Evolutionary conservation across 345 rosid species (phyloP), one percentile per base, ranked within the genome.

Genomic region (Hypericum androsaemum): DNA sequence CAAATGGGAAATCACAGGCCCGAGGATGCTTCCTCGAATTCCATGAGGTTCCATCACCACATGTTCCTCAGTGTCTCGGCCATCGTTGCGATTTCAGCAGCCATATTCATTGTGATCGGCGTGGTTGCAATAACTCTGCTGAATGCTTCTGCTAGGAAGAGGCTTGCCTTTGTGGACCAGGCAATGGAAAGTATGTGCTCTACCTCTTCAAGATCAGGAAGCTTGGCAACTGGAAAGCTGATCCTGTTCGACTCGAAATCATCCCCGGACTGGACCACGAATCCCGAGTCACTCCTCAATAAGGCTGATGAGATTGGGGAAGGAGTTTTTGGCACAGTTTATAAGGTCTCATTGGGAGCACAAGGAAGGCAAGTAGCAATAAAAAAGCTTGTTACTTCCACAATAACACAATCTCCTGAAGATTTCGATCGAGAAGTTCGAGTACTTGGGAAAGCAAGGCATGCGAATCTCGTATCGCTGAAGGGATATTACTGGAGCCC

Each of bases 311-410:
- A 77, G 76, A 75, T 87, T 3, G 95, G 96, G 0, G 89, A 71
- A 62, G 98, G 98, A 8, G 83, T 79, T 15, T 83, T 79, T 11
- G 98, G 98, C 57, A 83, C 95, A 0, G 86, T 84, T 46, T 92
- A 82, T 73, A 92, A 79, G 69, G 88, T 74, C 36, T 71, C 87
- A 7, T 40, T 80, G 42, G 80, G 83, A 17, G 61, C 71, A 32
- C 78, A 73, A 12, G 89, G 72, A 65, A 75, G 80, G 57, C 57
- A 69, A 47, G 70, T 77, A 53, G 88, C 89, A 0, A 66, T 90
- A 6, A 90, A 87, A 62, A 84, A 71, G 82, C 92, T 90, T 2
- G 60, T 74, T 6, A 66, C 76, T 0, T 73, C 85, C 1, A 81
- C 81, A 32, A 71, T 77, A 22, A 68, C 78, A 32, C 92, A 79